Evolutionary conservation across 2,329 filamentous ascomycete genomes (phyloP), one percentile per base, ranked within the genome.

Genomic region (Venturia oleaginea): DNA sequence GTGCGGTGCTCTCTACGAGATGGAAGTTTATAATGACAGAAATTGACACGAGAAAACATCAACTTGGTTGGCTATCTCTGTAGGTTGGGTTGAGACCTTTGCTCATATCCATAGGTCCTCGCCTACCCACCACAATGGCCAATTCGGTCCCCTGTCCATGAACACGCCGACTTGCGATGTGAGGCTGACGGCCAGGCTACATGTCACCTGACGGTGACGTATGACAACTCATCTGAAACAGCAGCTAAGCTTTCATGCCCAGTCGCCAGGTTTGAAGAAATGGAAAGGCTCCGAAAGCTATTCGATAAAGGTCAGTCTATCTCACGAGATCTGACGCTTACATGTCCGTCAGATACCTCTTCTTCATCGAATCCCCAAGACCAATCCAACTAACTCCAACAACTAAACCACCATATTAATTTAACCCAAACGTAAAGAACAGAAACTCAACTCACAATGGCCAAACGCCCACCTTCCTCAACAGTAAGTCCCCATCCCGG

Each of bases 401-500:
- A n/a, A 24, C 13, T 8, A 11, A 24, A 60, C 34, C 5, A 6
- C 6, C 57, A 11, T n/a, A n/a, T n/a, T n/a, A n/a, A n/a, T n/a
- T n/a, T n/a, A n/a, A n/a, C n/a, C n/a, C n/a, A n/a, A n/a, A n/a
- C n/a, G n/a, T n/a, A n/a, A n/a, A n/a, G n/a, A 40, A 34, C 22
- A 24, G 6, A 17, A 17, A 60, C 24, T 4, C 24, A 6, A 60
- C 40, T 15, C 22, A 42, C 8, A 27, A 60, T 60, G 59, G 40
- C 59, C 15, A 60, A 60, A 19, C 59, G 59, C 5, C 32, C 63
- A 40, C 63, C 63, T n/a, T 64, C 63, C 11, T 64, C 63, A 17
- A 64, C 63, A 37, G 63, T 64, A 48, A 59, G 63, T 30, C 24
- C 38, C 27, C 27, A 51, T 24, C 24, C 15, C 32, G 37, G n/a